Conservation (phyloP, 192 early-diverging fungal genomes). For the Coemansia javaensis region DNA sequence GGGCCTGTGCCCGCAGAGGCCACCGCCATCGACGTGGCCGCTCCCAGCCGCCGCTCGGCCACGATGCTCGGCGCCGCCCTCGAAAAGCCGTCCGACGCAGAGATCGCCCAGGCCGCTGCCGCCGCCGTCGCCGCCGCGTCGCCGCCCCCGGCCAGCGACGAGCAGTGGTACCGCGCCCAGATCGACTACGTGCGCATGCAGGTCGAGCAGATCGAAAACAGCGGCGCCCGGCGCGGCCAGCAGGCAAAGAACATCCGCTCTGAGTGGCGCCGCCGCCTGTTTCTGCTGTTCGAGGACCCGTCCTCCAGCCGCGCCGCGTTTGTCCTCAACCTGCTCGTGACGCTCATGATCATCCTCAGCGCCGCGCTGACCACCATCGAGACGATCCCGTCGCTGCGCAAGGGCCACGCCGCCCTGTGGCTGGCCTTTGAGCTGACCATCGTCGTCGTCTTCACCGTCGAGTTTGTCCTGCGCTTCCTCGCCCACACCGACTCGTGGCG, state of each 20-base stretch:
- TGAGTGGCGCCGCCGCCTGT: slow-evolving; percentile 60
- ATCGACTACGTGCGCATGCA: slow-evolving; percentile 50
- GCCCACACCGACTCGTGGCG: slow-evolving; percentile 67
- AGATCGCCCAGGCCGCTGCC: slow-evolving; percentile 9
- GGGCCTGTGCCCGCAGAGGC: too few species aligned
- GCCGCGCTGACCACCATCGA: slow-evolving; percentile 72
- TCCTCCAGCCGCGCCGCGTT: slow-evolving; percentile 69
- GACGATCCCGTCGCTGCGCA: slow-evolving; percentile 70
- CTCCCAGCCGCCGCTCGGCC: too few species aligned
- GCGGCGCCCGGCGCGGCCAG: slow-evolving; percentile 38
- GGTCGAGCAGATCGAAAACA: slow-evolving; percentile 46
- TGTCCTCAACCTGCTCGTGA: slow-evolving; percentile 66
- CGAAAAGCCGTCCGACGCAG: slow-evolving; percentile 1
- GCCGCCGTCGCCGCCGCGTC: slow-evolving; percentile 17
- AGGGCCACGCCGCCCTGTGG: slow-evolving; percentile 50
- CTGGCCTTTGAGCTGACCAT: slow-evolving; percentile 64
- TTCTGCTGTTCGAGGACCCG: slow-evolving; percentile 71
- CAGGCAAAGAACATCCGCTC: slow-evolving; percentile 37
- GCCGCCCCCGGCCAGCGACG: slow-evolving; percentile 24
- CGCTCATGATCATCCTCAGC: slow-evolving; percentile 67
- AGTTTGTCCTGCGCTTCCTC: slow-evolving; percentile 63
- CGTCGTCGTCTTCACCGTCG: slow-evolving; percentile 69
- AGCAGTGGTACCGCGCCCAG: slow-evolving; percentile 48
- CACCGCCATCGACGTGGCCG: too few species aligned
- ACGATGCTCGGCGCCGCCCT: neutral